Evolutionary conservation across 2,329 filamentous ascomycete species (phyloP).

Genomic region (Apiospora pterosperma): DNA sequence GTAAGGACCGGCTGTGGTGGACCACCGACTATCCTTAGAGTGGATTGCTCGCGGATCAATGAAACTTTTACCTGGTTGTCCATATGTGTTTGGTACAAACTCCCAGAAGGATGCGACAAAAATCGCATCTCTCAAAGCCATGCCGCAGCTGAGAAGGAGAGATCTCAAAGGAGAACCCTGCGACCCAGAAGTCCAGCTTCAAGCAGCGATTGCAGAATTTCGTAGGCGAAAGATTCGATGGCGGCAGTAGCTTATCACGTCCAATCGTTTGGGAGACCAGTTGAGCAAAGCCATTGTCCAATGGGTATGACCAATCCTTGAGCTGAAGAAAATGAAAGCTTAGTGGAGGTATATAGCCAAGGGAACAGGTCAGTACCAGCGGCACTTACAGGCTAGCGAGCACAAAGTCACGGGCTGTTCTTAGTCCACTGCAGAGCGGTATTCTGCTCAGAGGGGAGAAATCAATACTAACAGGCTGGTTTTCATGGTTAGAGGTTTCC

Average conservation of each 20-base stretch:
- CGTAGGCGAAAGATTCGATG: background rate
- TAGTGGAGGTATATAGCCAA: too few species aligned
- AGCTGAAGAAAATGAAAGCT: background rate
- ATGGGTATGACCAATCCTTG: constrained; percentile 7
- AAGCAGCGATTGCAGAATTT: background rate
- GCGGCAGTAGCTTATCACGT: background rate
- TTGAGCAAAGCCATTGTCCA: constrained; percentile 8
- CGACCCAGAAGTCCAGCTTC: background rate
- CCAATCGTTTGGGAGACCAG: background rate
- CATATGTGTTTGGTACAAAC: background rate
- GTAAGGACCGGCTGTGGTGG: background rate
- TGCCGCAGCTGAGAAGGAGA: background rate
- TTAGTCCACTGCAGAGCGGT: too few species aligned
- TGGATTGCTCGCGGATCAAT: background rate
- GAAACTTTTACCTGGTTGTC: background rate
- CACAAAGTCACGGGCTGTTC: too few species aligned
- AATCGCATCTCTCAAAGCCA: background rate
- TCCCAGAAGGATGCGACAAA: background rate
- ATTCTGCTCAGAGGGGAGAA: too few species aligned
- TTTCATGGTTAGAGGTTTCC: background rate
- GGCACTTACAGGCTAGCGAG: background rate
- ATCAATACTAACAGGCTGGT: background rate
- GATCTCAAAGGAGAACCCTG: background rate
- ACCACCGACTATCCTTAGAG: background rate
- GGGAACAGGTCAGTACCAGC: too few species aligned